phyloP scores from a whole-genome alignment of 2,329 filamentous ascomycete genomes.

The Fusarium begoniae region DNA sequence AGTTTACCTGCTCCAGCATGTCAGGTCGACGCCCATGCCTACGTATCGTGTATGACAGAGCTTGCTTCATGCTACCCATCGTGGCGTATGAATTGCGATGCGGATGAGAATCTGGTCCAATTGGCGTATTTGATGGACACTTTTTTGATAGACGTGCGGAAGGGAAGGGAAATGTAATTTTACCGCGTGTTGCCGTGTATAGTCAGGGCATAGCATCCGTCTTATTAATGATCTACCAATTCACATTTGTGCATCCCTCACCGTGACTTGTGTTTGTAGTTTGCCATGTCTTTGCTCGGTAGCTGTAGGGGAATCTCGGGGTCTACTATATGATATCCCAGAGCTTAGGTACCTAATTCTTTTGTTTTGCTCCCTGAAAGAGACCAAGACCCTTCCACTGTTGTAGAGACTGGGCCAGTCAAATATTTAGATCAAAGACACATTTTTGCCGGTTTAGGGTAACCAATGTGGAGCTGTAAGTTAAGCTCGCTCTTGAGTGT shows the following conservation, averaged over 20 bases:
- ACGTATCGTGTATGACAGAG: conserved; percentile 20
- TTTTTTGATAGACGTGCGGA: conserved; percentile 50
- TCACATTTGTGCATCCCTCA: conserved; percentile 16
- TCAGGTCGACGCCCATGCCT: conserved; percentile 10
- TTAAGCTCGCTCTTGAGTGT: neutral
- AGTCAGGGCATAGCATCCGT: conserved; percentile 43
- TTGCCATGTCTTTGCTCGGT: no score
- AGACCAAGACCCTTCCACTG: neutral
- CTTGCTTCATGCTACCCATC: conserved; percentile 25
- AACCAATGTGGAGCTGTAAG: conserved; percentile 10
- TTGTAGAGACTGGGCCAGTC: neutral
- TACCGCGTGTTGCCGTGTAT: conserved; percentile 53
- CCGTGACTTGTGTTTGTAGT: neutral
- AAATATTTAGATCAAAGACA: neutral
- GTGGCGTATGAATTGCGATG: conserved; percentile 23
- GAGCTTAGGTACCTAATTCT: no score
- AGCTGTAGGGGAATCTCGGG: no score
- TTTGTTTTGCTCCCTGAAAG: no score
- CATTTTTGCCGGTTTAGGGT: conserved; percentile 8
- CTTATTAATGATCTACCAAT: conserved; percentile 47
- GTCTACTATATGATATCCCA: neutral
- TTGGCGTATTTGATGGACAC: conserved; percentile 41
- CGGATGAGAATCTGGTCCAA: conserved; percentile 32
- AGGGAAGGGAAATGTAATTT: conserved; percentile 52
- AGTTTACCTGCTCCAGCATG: conserved; percentile 20